A percentile compares a stretch with the other conserved stretches of the same genome.
Conservation (phyloP, 2,329 filamentous ascomycete species). For the Colletotrichum sp. region DNA sequence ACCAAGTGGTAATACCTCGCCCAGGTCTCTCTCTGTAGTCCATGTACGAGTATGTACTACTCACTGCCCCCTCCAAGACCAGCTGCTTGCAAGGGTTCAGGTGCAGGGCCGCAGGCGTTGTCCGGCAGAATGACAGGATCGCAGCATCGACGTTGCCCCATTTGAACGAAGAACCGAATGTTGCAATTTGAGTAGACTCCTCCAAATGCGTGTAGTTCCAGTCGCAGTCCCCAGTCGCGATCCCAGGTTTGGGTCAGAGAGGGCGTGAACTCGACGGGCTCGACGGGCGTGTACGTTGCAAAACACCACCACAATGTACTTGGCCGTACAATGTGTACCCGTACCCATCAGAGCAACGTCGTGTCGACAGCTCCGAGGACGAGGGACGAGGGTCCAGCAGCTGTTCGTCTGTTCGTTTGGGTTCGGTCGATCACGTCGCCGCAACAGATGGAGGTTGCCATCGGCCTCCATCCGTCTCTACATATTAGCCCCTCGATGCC, state of each 20-base stretch:
- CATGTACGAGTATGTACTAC: neutral
- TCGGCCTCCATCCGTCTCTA: conserved; percentile 4
- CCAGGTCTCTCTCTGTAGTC: neutral
- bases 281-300: neutral
- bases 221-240: neutral
- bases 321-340: neutral
- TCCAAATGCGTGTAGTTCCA: neutral
- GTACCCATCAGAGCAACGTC: conserved; percentile 1
- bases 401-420: neutral
- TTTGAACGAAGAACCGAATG: conserved; percentile 17
- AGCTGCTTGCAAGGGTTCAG: conserved; percentile 6
- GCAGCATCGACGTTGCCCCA: conserved; percentile 15
- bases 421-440: conserved; percentile 13
- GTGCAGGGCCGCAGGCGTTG: neutral
- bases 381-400: conserved; percentile 3
- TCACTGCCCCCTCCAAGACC: neutral
- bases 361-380: conserved; percentile 7
- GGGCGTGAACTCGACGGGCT: neutral
- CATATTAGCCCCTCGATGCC: conserved; percentile 18
- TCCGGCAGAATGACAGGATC: conserved; percentile 17
- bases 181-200: conserved; percentile 19
- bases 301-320: neutral
- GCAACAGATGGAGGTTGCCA: neutral
- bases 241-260: neutral
- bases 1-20: neutral